Evolutionary conservation across 2,329 filamentous ascomycete species (phyloP).

Genomic region (Xylaria sp.): DNA sequence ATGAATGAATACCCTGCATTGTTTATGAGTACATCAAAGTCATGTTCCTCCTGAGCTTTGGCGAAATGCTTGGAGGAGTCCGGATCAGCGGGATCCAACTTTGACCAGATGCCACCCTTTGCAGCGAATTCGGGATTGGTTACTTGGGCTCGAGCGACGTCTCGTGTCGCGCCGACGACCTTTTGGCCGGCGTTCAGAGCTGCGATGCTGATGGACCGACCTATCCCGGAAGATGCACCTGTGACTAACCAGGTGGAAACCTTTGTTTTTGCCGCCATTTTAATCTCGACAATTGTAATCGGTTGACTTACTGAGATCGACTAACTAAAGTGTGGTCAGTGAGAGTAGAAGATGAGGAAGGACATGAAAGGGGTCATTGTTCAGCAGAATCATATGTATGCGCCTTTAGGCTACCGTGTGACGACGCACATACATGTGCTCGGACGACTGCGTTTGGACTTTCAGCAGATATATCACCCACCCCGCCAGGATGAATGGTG

Average conservation of each 20-base stretch:
- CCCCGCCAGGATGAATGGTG: not conserved
- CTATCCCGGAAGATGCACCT: slow-evolving; percentile 55
- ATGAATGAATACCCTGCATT: slow-evolving; percentile 30
- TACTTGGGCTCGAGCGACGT: slow-evolving; percentile 38
- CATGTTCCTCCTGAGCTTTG: slow-evolving; percentile 8
- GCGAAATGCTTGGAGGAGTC: slow-evolving; percentile 22
- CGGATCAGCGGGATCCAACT: slow-evolving; percentile 22
- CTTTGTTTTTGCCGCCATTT: slow-evolving; percentile 14
- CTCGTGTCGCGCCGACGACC: slow-evolving; percentile 56
- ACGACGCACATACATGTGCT: not conserved
- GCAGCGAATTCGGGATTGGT: slow-evolving; percentile 39
- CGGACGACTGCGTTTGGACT: too few species aligned
- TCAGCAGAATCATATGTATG: not conserved
- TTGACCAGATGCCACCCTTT: slow-evolving; percentile 41
- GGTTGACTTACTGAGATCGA: not conserved
- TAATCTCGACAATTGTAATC: not conserved
- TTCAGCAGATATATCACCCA: not conserved
- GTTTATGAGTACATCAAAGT: slow-evolving; percentile 32
- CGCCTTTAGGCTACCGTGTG: slow-evolving; percentile 22
- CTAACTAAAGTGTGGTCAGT: not conserved
- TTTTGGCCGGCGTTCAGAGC: slow-evolving; percentile 53
- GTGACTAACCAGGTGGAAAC: slow-evolving; percentile 52
- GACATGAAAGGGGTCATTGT: not conserved
- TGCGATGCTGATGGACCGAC: slow-evolving; percentile 49
- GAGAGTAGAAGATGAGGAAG: not conserved